Percentiles rank a stretch among this genome's conserved stretches.
Conservation (phyloP, 805 yeast species). For the Saccharomycopsis synnaedendra region DNA sequence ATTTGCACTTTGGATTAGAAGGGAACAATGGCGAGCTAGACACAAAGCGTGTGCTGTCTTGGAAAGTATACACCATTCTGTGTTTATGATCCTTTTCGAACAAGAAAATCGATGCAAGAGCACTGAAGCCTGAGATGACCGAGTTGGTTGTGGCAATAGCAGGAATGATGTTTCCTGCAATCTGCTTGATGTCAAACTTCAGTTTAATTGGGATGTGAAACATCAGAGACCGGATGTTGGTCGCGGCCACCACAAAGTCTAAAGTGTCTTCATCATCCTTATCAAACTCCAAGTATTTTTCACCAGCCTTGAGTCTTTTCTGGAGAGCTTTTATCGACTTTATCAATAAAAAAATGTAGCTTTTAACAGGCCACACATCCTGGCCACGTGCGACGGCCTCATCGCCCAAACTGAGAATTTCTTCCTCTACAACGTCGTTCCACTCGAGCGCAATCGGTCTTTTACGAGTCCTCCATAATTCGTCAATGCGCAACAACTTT, state of each 20-base stretch:
- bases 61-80: slow-evolving; percentile 40
- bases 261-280: slow-evolving; percentile 92
- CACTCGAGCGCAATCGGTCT: slow-evolving; percentile 56
- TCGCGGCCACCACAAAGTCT: slow-evolving; percentile 76
- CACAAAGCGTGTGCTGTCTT: slow-evolving; percentile 49
- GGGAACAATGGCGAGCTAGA: slow-evolving; percentile 47
- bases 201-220: slow-evolving; percentile 64
- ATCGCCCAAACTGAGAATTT: slow-evolving; percentile 16
- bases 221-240: slow-evolving; percentile 63
- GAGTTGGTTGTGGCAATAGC: slow-evolving; percentile 98
- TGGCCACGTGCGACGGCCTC: slow-evolving; percentile 21
- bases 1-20: slow-evolving; percentile 65
- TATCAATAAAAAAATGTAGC: slow-evolving; percentile 10
- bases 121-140: slow-evolving; percentile 81
- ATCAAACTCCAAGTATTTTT: slow-evolving; percentile 50
- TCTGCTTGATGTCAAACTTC: slow-evolving; percentile 81
- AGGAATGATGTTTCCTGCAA: slow-evolving; percentile 97
- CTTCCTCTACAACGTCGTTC: slow-evolving; percentile 16
- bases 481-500: slow-evolving; percentile 55
- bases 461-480: slow-evolving; percentile 64
- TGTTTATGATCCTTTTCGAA: slow-evolving; percentile 22
- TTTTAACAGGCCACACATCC: slow-evolving; percentile 42
- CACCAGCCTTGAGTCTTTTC: neutral
- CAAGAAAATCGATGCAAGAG: slow-evolving; percentile 51
- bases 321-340: slow-evolving; percentile 10